Conservation (phyloP, 805 yeast genomes). For the Candida xyloterini region DNA sequence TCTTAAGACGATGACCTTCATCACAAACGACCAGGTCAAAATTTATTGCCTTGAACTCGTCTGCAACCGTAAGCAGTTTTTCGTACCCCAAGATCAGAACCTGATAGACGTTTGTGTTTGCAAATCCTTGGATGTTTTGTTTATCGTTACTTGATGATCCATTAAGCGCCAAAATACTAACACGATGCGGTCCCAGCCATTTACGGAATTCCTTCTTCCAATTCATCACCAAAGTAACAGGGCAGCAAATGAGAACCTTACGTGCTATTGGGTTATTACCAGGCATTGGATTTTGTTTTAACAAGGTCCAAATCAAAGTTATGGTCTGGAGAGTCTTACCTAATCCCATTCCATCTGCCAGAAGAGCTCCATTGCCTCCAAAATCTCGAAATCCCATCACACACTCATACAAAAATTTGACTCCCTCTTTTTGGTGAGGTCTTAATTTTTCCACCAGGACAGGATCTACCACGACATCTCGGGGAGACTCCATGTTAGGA, state of each 20-base stretch:
- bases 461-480: slow-evolving; percentile 62
- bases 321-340: slow-evolving; percentile 90
- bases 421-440: slow-evolving; percentile 86
- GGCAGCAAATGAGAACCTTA: slow-evolving; percentile 80
- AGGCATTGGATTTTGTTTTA: slow-evolving; percentile 57
- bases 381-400: slow-evolving; percentile 58
- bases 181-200: slow-evolving; percentile 70
- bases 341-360: slow-evolving; percentile 98
- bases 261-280: slow-evolving; percentile 39
- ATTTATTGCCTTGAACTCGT: slow-evolving; percentile 44
- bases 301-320: slow-evolving; percentile 75
- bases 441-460: slow-evolving; percentile 52
- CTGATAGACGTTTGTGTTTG: slow-evolving; percentile 70
- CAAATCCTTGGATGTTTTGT: slow-evolving; percentile 56
- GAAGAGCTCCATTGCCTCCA: slow-evolving; percentile 63
- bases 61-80: slow-evolving; percentile 54
- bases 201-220: slow-evolving; percentile 88
- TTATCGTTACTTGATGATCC: slow-evolving; percentile 52
- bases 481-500: slow-evolving; percentile 3
- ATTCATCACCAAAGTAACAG: slow-evolving; percentile 82
- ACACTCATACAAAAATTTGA: slow-evolving; percentile 76
- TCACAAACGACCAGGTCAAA: slow-evolving; percentile 84
- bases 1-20: slow-evolving; percentile 92
- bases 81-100: slow-evolving; percentile 88
- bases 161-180: slow-evolving; percentile 64